A percentile compares a stretch with the other conserved stretches of the same genome.
These are phyloP conservation scores for Hanseniaspora mollemarum DNA, from an alignment of 805 yeast species.

Conservation along the genomic window DNA sequence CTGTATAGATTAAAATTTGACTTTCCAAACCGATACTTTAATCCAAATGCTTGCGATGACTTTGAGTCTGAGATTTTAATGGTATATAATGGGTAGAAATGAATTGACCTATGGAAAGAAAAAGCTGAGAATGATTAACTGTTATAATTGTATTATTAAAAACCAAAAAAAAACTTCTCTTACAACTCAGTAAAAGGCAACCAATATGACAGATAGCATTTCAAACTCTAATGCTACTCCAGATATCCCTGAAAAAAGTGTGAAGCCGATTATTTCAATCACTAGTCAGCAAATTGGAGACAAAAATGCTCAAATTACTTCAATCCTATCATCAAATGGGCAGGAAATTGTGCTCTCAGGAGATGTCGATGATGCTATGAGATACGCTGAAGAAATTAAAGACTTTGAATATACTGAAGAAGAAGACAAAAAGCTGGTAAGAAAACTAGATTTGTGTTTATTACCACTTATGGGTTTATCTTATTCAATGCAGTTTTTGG, in stretches of 20 bases:
- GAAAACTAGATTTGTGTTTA: constrained; percentile 43
- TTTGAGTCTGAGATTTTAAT: too few species aligned
- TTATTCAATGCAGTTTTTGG: constrained; percentile 48
- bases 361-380: constrained; percentile 40
- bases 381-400: constrained; percentile 30
- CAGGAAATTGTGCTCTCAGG: constrained; percentile 25
- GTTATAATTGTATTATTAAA: too few species aligned
- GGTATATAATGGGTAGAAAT: too few species aligned
- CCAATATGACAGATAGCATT: too few species aligned
- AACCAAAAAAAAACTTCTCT: too few species aligned
- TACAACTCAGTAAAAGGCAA: too few species aligned
- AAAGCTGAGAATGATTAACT: too few species aligned
- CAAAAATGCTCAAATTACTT: constrained; percentile 16
- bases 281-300: constrained; percentile 15
- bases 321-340: constrained; percentile 25
- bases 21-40: too few species aligned
- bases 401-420: constrained; percentile 27
- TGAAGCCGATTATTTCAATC: constrained; percentile 14
- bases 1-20: too few species aligned
- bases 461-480: constrained; percentile 41
- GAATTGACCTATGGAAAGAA: too few species aligned
- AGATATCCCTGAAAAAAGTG: constrained; percentile 8
- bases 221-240: constrained; percentile 4
- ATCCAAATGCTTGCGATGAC: too few species aligned
- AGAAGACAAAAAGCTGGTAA: constrained; percentile 30